phyloP scores from a whole-genome alignment of 345 rosid genomes.

The Aurinia saxatilis region DNA sequence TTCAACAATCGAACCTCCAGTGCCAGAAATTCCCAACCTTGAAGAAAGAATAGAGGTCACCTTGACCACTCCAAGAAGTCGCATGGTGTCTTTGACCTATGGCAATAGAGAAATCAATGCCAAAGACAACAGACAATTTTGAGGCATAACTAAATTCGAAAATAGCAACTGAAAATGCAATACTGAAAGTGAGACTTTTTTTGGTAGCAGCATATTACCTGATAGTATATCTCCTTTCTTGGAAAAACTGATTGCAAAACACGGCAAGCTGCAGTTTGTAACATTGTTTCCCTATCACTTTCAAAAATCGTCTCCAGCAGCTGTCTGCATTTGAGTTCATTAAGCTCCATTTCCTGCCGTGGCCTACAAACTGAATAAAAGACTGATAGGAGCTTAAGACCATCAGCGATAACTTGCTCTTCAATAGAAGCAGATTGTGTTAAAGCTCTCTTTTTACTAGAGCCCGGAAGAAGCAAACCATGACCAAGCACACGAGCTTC shows the following conservation, averaged over 20 bases:
- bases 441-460: slow-evolving; percentile 59
- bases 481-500: slow-evolving; percentile 92
- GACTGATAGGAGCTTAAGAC: slow-evolving; percentile 75
- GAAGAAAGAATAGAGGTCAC: slow-evolving; percentile 65
- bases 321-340: slow-evolving; percentile 70
- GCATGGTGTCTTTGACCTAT: slow-evolving; percentile 88
- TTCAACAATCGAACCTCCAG: slow-evolving; percentile 77
- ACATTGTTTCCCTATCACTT: slow-evolving; percentile 79
- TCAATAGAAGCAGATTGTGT: slow-evolving; percentile 62
- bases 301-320: slow-evolving; percentile 76
- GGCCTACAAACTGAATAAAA: slow-evolving; percentile 48
- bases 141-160: neutral
- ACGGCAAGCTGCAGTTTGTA: slow-evolving; percentile 88
- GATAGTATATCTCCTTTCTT: slow-evolving; percentile 73
- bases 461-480: slow-evolving; percentile 52
- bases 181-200: neutral
- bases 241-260: slow-evolving; percentile 86
- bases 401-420: slow-evolving; percentile 93
- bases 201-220: slow-evolving; percentile 40
- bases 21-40: slow-evolving; percentile 70
- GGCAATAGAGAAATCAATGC: slow-evolving; percentile 17
- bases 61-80: slow-evolving; percentile 93
- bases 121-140: neutral
- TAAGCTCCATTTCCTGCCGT: slow-evolving; percentile 50
- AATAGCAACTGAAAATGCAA: slow-evolving; percentile 10